phyloP scores from a whole-genome alignment of 2,329 filamentous ascomycete species.

The Exutisphaerella laricina region DNA sequence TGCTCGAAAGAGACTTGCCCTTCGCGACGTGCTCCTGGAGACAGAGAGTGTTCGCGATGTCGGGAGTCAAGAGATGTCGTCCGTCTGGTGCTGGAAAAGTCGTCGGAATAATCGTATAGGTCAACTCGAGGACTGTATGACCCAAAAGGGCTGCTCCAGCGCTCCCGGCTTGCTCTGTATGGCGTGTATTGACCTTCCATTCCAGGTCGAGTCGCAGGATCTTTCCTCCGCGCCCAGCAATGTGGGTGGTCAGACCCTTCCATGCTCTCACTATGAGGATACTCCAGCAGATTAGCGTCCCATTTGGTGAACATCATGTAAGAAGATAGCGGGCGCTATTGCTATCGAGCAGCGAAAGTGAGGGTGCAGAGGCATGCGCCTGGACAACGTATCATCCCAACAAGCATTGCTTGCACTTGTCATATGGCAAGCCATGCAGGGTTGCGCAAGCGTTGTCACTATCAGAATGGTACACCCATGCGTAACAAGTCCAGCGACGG shows the following conservation, averaged over 20 bases:
- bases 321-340: too few relatives aligned
- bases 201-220: not conserved
- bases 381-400: too few relatives aligned
- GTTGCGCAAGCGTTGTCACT: too few relatives aligned
- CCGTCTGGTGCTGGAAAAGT: not conserved
- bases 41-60: not conserved
- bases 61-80: not conserved
- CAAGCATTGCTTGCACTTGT: too few relatives aligned
- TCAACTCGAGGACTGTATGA: not conserved
- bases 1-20: conserved; percentile 11
- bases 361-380: not conserved
- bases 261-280: not conserved
- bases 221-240: not conserved
- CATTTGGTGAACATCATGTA: not conserved
- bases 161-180: not conserved
- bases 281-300: conserved; percentile 1
- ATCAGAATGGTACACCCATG: too few relatives aligned
- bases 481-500: too few relatives aligned
- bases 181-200: not conserved
- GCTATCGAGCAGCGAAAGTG: too few relatives aligned
- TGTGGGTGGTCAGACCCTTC: too few relatives aligned
- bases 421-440: too few relatives aligned
- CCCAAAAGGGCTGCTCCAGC: not conserved
- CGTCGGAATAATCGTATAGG: too few relatives aligned
- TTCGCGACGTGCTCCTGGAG: not conserved